Evolutionary conservation across 129 eudicot genomes (phyloP).

Genomic region (Glebionis coronaria): DNA sequence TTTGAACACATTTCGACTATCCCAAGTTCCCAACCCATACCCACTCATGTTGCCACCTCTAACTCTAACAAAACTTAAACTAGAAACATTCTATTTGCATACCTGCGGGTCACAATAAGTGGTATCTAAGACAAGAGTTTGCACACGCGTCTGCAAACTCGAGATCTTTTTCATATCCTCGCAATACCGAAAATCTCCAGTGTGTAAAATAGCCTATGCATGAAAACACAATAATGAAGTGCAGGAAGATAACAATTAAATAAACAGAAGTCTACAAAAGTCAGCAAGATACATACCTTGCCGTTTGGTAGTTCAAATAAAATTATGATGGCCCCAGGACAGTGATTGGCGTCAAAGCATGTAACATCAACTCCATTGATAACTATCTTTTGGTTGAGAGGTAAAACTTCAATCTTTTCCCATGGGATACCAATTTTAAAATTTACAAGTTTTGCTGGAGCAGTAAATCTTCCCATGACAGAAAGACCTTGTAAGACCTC

Average conservation of each 20-base stretch:
- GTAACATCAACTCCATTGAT: constrained; percentile 82
- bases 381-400: constrained; percentile 65
- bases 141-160: constrained; percentile 46
- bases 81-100: constrained; percentile 2
- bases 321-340: constrained; percentile 86
- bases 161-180: constrained; percentile 61
- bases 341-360: constrained; percentile 96
- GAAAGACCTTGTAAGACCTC: constrained; percentile 88
- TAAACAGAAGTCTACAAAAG: background rate
- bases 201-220: constrained; percentile 85
- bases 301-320: constrained; percentile 85
- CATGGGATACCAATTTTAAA: constrained; percentile 81
- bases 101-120: constrained; percentile 96
- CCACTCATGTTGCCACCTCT: too few relatives aligned
- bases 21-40: too few relatives aligned
- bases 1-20: too few relatives aligned
- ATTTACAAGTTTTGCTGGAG: constrained; percentile 81
- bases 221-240: constrained; percentile 12
- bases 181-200: constrained; percentile 84
- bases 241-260: constrained; percentile 7
- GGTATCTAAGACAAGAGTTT: constrained; percentile 84
- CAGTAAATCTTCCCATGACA: constrained; percentile 85
- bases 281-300: constrained; percentile 48
- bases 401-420: constrained; percentile 75
- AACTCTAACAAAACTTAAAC: background rate